Evolutionary conservation across 257 asterid genomes (phyloP), one percentile per base, ranked within the genome.

Genomic region (Solanum tacnaense): DNA sequence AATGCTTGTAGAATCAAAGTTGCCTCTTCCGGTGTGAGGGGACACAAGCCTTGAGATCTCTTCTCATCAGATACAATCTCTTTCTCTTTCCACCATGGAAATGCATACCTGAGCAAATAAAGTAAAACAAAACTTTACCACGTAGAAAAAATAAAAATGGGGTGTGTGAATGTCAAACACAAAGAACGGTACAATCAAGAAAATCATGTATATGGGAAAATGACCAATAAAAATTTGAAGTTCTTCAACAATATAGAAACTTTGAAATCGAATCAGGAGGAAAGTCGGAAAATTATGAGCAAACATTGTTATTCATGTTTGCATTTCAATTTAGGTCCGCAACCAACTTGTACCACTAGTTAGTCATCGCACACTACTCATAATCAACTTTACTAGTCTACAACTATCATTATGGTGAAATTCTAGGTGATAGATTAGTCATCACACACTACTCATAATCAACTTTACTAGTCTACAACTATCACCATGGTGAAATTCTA

Each of bases 71-170:
- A 96, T 86, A 90, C 83, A 70, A 96, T 96, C 92, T 96, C 98
- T 91, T 95, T 96, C 92, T 96, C 98, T 85, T 92, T 95, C 98
- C 98, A 96, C 98, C 98, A 95, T 27, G 98, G 98, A 91, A 95
- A 96, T 84, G 98, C 98, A 88, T 96, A 96, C 87, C 98, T 96
- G 89, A 90, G 84, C 75, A 87, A 86, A 38, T 84, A 67, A n/a
- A 58, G 62, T 34, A 60, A 78, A 78, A 78, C 84, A 39, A 78
- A 38, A 78, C 23, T 39, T 78, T 78, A 78, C 36, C 62, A 78
- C 0, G 62, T 78, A n/a, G 84, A 5, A 21, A 78, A 41, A 13
- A 18, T 56, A 1, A 56, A 52, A 56, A 56, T 78, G 23, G 21
- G 83, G 58, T 38, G 34, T 35, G 18, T 34, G 16, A 35, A 73